Evolutionary conservation across 345 rosid genomes (phyloP).

Genomic region (Cardamine occulta): DNA sequence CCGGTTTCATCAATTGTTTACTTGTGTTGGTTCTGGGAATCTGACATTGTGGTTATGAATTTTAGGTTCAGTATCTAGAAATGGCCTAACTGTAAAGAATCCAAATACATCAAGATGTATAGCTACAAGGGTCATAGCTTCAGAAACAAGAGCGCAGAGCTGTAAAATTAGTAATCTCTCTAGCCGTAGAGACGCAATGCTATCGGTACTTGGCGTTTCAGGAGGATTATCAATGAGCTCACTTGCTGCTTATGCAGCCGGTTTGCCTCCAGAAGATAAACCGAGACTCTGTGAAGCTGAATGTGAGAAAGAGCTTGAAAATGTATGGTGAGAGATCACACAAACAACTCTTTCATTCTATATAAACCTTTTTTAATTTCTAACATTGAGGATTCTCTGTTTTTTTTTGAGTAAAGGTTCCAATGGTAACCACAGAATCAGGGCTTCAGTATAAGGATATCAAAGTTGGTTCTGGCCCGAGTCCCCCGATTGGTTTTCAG

Average conservation of each 20-base stretch:
- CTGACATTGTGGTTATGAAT: slow-evolving; percentile 11
- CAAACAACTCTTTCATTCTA: slow-evolving; percentile 31
- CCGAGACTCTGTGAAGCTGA: slow-evolving; percentile 73
- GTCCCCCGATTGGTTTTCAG: slow-evolving; percentile 91
- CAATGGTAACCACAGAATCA: slow-evolving; percentile 85
- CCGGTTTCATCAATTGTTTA: not conserved
- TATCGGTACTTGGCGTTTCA: slow-evolving; percentile 59
- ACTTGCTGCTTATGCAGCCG: slow-evolving; percentile 59
- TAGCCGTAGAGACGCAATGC: slow-evolving; percentile 65
- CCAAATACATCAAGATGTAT: slow-evolving; percentile 41
- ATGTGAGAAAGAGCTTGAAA: slow-evolving; percentile 96
- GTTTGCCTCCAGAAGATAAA: slow-evolving; percentile 88
- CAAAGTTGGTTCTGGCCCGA: slow-evolving; percentile 82
- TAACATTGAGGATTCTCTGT: not conserved
- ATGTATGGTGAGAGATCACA: slow-evolving; percentile 95
- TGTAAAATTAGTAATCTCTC: slow-evolving; percentile 26
- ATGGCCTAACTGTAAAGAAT: slow-evolving; percentile 31
- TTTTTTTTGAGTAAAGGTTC: slow-evolving; percentile 52
- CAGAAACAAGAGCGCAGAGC: slow-evolving; percentile 40
- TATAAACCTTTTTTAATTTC: not conserved
- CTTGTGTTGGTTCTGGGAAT: slow-evolving; percentile 11
- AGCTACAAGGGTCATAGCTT: slow-evolving; percentile 38
- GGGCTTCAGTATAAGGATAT: slow-evolving; percentile 94
- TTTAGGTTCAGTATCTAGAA: slow-evolving; percentile 51
- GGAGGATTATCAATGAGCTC: slow-evolving; percentile 48